A percentile compares a stretch with the other conserved stretches of the same genome.
Evolutionary conservation across 192 early-diverging fungal genomes (phyloP).

Genomic region (Phycomyces nitens): DNA sequence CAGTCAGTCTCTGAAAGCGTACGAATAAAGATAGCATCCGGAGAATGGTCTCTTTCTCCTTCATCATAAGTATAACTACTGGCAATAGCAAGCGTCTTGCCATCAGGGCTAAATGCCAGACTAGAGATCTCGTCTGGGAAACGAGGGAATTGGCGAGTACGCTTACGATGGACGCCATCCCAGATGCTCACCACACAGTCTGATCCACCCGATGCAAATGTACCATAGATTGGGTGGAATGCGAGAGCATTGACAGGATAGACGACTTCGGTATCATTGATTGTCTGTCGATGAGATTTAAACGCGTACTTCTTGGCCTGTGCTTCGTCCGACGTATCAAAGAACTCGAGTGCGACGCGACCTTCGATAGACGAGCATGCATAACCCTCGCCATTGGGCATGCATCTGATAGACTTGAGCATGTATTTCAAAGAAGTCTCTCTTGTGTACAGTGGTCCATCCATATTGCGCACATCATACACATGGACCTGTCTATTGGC

Average conservation of each 20-base stretch:
- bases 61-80: slow-evolving; percentile 94
- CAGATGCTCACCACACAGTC: slow-evolving; percentile 90
- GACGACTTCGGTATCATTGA: slow-evolving; percentile 76
- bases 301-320: slow-evolving; percentile 89
- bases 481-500: slow-evolving; percentile 73
- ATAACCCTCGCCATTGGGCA: slow-evolving; percentile 86
- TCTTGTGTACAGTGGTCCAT: slow-evolving; percentile 61
- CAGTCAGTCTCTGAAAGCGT: slow-evolving; percentile 64
- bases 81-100: slow-evolving; percentile 77
- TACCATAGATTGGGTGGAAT: slow-evolving; percentile 87
- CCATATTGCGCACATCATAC: slow-evolving; percentile 86
- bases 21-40: slow-evolving; percentile 76
- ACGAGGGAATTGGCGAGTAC: slow-evolving; percentile 74
- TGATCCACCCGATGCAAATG: slow-evolving; percentile 94
- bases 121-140: slow-evolving; percentile 82
- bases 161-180: slow-evolving; percentile 90
- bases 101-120: slow-evolving; percentile 79
- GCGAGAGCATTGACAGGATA: slow-evolving; percentile 93
- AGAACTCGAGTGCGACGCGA: slow-evolving; percentile 89
- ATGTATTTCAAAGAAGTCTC: slow-evolving; percentile 88
- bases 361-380: slow-evolving; percentile 92
- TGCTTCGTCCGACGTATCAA: slow-evolving; percentile 65
- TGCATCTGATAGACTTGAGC: slow-evolving; percentile 77
- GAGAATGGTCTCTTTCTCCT: slow-evolving; percentile 83
- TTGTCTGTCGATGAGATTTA: slow-evolving; percentile 88